These are phyloP conservation scores for Flaveria brownii DNA, from an alignment of 129 eudicot genomes.

Conservation along the genomic window DNA sequence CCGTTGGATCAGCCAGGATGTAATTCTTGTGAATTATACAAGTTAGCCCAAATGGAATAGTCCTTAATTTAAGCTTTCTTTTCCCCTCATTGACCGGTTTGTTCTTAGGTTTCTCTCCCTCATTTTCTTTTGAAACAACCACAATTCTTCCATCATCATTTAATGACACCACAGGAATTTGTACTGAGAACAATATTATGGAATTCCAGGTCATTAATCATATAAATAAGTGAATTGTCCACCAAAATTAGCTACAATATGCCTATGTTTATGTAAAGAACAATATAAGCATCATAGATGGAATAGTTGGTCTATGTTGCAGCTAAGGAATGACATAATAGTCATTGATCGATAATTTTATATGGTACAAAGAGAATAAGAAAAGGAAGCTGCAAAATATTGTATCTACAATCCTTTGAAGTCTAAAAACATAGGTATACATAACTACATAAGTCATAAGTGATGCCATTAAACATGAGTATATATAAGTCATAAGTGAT, in stretches of 20 bases:
- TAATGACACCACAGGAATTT: conserved; percentile 83
- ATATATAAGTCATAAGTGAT: conserved; percentile 2
- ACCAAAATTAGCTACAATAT: not conserved
- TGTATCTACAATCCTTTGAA: not conserved
- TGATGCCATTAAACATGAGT: not conserved
- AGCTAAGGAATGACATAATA: conserved; percentile 3
- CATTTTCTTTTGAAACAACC: conserved; percentile 55
- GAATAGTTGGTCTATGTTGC: conserved; percentile 11
- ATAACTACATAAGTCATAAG: not conserved
- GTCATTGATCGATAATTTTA: not conserved
- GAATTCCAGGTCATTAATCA: conserved; percentile 4
- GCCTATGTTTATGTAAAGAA: not conserved
- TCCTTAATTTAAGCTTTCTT: conserved; percentile 64
- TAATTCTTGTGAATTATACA: conserved; percentile 82
- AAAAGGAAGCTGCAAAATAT: not conserved
- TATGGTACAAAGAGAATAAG: not conserved
- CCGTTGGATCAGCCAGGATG: conserved; percentile 86
- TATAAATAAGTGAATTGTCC: not conserved
- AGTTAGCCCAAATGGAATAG: conserved; percentile 62
- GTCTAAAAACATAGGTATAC: not conserved
- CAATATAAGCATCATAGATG: not conserved
- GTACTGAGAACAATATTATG: conserved; percentile 51
- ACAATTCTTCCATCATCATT: conserved; percentile 89
- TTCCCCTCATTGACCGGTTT: conserved; percentile 80
- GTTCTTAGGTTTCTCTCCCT: conserved; percentile 49